phyloP scores from a whole-genome alignment of 208 protist species.

The Trypanosoma congolense region DNA sequence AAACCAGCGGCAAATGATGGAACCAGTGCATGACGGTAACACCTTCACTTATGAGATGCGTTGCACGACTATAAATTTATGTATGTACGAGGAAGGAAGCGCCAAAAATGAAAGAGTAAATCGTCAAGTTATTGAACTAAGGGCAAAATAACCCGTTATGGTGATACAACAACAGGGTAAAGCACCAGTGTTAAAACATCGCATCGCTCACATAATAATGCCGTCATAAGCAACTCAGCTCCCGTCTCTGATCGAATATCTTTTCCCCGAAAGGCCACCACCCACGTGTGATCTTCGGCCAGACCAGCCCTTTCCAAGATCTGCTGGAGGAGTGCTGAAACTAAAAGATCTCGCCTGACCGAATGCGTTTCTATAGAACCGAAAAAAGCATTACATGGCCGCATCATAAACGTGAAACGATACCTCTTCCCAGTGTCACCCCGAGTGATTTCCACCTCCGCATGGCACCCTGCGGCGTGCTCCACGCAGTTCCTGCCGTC shows the following conservation, averaged over 20 bases:
- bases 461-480: too few species aligned
- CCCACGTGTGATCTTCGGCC: constrained; percentile 5
- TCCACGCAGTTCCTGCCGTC: too few species aligned
- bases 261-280: constrained; percentile 17
- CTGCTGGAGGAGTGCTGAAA: background rate
- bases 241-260: constrained; percentile 18
- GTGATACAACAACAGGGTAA: too few species aligned
- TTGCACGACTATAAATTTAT: too few species aligned
- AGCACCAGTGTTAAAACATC: background rate
- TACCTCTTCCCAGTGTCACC: constrained; percentile 26
- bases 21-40: too few species aligned
- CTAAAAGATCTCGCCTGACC: constrained; percentile 11
- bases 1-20: too few species aligned
- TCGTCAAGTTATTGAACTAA: too few species aligned
- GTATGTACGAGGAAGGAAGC: too few species aligned
- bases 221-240: constrained; percentile 15
- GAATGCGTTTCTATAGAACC: background rate
- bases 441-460: constrained; percentile 24
- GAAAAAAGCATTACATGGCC: background rate
- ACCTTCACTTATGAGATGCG: too few species aligned
- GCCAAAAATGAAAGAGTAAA: too few species aligned
- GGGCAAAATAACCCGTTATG: too few species aligned
- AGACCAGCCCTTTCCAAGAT: background rate
- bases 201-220: constrained; percentile 10
- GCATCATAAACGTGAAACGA: constrained; percentile 19